Evolutionary conservation across 495 filamentous ascomycete genomes (phyloP), one percentile per base, ranked within the genome.

Genomic region (Pseudotulostoma volvatum): DNA sequence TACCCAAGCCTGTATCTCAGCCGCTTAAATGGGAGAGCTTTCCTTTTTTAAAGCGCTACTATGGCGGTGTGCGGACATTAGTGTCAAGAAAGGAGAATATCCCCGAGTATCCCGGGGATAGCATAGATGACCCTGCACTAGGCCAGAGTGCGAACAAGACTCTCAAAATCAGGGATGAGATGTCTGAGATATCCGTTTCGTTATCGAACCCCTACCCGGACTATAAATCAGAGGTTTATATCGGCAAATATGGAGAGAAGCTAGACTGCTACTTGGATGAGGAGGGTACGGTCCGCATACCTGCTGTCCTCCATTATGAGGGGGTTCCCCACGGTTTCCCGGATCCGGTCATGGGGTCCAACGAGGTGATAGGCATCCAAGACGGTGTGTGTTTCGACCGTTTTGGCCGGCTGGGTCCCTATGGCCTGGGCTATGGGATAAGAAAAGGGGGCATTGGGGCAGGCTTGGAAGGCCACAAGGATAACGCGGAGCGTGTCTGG

Each of bases 311-410:
- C 18, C 76, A 76, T 39, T 84, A 79, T 41, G 57, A 71, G 8
- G 87, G 86, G 3, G 68, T 87, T 3, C 74, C 81, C 2, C 63
- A 71, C 33, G 86, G 85, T 0, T 86, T 92, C 55, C 92, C 90
- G 1, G 74, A 84, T 28, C 68, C 81, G 36, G 69, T 81, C 2
- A 73, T 92, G 49, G 90, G 90, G 2, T 85, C 80, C 0, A 80
- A 94, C 52, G 70, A 78, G 3, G 60, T 92, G 32, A 55, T 96
- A 3, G 85, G 77, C 0, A 66, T 94, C 18, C 76, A 76, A 19
- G 75, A 93, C 41, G 81, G 93, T 52, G 70, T 95, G 37, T 97
- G 90, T 62, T 96, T 93, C 57, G 90, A 97, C 38, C 72, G 90
- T 1, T 92, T 80, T 56, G 90, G 92, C 7, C 70, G 83, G 40